Base-by-base conservation (phyloP, 192 early-diverging fungal genomes). In the Endogone sp. region DNA sequence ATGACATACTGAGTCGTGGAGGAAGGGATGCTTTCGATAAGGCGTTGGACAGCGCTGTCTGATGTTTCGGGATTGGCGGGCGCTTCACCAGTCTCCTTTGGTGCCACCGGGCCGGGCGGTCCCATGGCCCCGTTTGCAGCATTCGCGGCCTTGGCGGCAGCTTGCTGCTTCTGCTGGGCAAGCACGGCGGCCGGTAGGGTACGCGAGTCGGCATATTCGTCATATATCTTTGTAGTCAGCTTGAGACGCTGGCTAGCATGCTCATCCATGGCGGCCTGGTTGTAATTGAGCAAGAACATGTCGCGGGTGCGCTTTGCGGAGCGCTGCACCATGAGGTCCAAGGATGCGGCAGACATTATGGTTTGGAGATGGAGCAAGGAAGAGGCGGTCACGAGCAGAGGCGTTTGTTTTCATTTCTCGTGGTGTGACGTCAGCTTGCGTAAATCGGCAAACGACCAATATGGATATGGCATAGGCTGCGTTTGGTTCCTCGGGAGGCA, bases 201-300 rank as follows among this genome's bases (percentile, higher is more conserved):
- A 30, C 80, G 80, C 21, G 89, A 80, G 13, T 85, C 60, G 29
- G 82, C 79, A 74, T 90, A 94, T 71, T 94, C 92, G 57, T 93
- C 92, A 61, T 79, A 63, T 62, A 93, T 87, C 79, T 94, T 94
- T 29, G 87, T 80, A 22, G 88, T 79, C 24, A 94, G 71, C 73
- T 88, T 90, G 24, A 87, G 65, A 56, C 86, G 82, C 75, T 92
- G 90, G 67, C 88, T 85, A 26, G 32, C 22, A 6, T 49, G 37
- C 37, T 49, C 37, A 16, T 49, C 37, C 37, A 49, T 49, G 37
- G 10, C 22, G 21, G 59, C 59, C 27, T 60, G 59, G 21, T 23
- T 28, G 27, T 60, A 60, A 22, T 2, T 60, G 24, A 60, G 59
- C 24, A 28, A 10, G 27, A 60, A 60, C 59, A 60, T 26, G 59